phyloP scores from a whole-genome alignment of 805 yeast genomes.

The Lipomyces kockii region DNA sequence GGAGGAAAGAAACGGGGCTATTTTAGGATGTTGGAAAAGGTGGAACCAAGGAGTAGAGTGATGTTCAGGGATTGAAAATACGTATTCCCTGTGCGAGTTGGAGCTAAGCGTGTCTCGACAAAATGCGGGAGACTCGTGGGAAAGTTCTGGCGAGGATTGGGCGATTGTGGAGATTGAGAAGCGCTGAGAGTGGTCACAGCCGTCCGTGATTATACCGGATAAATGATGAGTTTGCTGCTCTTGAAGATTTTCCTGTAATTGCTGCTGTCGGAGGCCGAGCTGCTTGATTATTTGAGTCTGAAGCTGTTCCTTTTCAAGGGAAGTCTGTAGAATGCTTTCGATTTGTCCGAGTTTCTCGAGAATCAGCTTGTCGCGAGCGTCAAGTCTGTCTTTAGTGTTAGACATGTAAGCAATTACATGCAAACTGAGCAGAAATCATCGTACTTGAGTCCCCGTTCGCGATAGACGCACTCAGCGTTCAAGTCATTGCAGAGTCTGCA shows the following conservation, averaged over 20 bases:
- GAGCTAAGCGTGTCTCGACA: neutral
- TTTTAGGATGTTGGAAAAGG: constrained; percentile 13
- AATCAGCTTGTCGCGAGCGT: constrained; percentile 25
- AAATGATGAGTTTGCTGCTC: neutral
- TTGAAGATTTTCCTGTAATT: constrained; percentile 4
- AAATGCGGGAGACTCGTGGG: constrained; percentile 16
- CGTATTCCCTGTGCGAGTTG: constrained; percentile 9
- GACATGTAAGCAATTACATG: neutral
- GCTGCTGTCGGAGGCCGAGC: neutral
- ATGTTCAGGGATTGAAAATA: constrained; percentile 29
- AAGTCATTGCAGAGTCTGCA: constrained; percentile 27
- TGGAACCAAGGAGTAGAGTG: constrained; percentile 31
- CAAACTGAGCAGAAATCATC: neutral
- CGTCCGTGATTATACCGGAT: neutral
- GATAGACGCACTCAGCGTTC: constrained; percentile 31
- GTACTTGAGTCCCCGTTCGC: constrained; percentile 27
- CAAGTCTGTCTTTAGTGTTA: constrained; percentile 19
- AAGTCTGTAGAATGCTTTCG: constrained; percentile 16
- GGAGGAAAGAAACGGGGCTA: constrained; percentile 14
- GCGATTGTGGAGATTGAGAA: too few relatives aligned
- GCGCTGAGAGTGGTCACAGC: neutral
- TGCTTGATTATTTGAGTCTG: neutral
- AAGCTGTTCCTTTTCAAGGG: constrained; percentile 1
- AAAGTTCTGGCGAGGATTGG: neutral
- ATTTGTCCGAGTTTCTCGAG: constrained; percentile 21